A percentile compares a stretch with the other conserved stretches of the same genome.
Evolutionary conservation across 2,329 filamentous ascomycete genomes (phyloP).

Genomic region (Pseudocercospora eumusae): DNA sequence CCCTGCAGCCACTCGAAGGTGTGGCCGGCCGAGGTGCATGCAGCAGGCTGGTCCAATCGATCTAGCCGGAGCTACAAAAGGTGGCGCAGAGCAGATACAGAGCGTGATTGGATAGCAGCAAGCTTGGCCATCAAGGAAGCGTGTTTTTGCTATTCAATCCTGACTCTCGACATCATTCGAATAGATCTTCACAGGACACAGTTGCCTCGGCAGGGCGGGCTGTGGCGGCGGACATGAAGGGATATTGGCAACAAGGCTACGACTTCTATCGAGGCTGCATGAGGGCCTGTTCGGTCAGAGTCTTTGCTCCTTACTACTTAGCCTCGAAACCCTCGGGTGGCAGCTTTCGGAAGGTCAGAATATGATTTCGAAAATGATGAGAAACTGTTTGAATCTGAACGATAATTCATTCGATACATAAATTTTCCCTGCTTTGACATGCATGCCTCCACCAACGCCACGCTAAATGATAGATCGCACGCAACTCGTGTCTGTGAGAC

Average conservation of each 20-base stretch:
- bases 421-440: neutral
- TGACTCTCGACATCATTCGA: neutral
- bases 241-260: neutral
- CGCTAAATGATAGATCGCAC: constrained; percentile 3
- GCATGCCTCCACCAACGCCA: neutral
- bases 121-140: constrained; percentile 7
- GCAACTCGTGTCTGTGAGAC: neutral
- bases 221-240: neutral
- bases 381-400: too few relatives aligned
- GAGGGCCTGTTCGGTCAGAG: too few relatives aligned
- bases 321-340: too few relatives aligned
- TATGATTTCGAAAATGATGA: too few relatives aligned
- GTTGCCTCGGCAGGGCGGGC: neutral
- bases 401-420: neutral
- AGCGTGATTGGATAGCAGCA: constrained; percentile 12
- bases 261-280: neutral
- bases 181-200: neutral
- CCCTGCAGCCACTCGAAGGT: constrained; percentile 17
- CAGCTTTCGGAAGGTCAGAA: too few relatives aligned
- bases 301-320: too few relatives aligned
- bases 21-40: constrained; percentile 19
- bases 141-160: neutral
- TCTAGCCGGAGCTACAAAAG: constrained; percentile 10
- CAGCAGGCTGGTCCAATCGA: too few relatives aligned
- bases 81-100: constrained; percentile 15